These are phyloP conservation scores for Alternaria arborescens DNA, from an alignment of 2,329 filamentous ascomycete genomes.

Conservation along the genomic window DNA sequence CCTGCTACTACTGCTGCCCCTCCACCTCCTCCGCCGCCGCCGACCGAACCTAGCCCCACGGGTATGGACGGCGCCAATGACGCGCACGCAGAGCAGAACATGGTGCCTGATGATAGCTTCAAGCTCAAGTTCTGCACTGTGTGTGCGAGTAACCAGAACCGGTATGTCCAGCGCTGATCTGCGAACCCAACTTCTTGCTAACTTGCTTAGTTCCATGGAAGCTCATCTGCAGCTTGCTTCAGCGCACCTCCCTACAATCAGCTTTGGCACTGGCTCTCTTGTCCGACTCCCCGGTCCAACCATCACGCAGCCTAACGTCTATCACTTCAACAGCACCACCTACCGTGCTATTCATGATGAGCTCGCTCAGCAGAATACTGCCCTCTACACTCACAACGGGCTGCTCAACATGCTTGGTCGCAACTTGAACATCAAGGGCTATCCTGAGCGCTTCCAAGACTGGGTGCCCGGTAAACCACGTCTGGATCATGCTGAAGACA, in stretches of 20 bases:
- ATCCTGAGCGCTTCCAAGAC: conserved; percentile 96
- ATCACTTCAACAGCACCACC: conserved; percentile 96
- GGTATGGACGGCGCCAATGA: conserved; percentile 44
- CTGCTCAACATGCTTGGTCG: conserved; percentile 95
- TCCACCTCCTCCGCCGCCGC: conserved; percentile 59
- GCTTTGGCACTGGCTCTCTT: conserved; percentile 93
- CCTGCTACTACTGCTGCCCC: conserved; percentile 54
- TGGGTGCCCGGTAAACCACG: conserved; percentile 90
- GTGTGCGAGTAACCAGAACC: conserved; percentile 98
- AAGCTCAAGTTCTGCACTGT: conserved; percentile 98
- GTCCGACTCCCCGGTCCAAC: conserved; percentile 91
- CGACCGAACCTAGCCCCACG: conserved; percentile 48
- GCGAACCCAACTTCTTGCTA: conserved; percentile 11
- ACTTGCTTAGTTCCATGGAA: conserved; percentile 82
- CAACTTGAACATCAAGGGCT: conserved; percentile 92
- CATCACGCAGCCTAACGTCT: conserved; percentile 94
- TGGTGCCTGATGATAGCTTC: conserved; percentile 64
- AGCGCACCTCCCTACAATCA: conserved; percentile 90
- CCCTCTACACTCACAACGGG: conserved; percentile 90
- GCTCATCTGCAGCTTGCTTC: conserved; percentile 92
- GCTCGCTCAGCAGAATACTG: conserved; percentile 82
- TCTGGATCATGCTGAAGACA: conserved; percentile 73
- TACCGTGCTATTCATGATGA: conserved; percentile 96
- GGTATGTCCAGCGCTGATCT: conserved; percentile 63
- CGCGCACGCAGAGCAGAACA: conserved; percentile 32